Conservation (phyloP, 306 rosid genomes). For the Malus orientalis region DNA sequence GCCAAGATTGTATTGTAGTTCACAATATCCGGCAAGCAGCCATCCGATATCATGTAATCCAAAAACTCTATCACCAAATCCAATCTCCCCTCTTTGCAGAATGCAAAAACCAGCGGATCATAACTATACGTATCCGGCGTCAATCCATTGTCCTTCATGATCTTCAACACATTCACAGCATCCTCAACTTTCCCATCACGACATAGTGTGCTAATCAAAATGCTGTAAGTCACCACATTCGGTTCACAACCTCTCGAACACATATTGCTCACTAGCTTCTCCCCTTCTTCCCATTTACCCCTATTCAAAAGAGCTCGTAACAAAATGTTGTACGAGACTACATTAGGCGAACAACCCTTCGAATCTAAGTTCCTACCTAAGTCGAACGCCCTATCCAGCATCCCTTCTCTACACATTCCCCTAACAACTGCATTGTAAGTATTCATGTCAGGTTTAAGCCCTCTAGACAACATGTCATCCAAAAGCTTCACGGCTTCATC, state of each 20-base stretch:
- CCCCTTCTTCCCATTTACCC: conserved; percentile 46
- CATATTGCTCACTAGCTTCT: conserved; percentile 48
- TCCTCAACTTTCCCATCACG: conserved; percentile 54
- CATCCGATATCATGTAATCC: conserved; percentile 68
- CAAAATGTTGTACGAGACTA: conserved; percentile 54
- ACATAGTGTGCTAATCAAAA: conserved; percentile 58
- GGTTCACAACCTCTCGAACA: conserved; percentile 53
- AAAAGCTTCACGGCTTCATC: conserved; percentile 62
- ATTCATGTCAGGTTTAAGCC: conserved; percentile 65
- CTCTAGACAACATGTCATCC: conserved; percentile 60
- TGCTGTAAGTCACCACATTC: conserved; percentile 56
- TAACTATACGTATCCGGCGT: conserved; percentile 76
- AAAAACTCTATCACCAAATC: conserved; percentile 58
- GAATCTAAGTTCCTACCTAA: conserved; percentile 34
- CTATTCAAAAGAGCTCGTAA: conserved; percentile 49
- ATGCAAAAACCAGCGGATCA: conserved; percentile 67
- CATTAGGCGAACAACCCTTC: conserved; percentile 59
- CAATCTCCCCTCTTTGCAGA: conserved; percentile 63
- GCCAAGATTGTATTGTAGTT: conserved; percentile 76
- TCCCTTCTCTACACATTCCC: conserved; percentile 68
- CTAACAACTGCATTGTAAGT: conserved; percentile 61
- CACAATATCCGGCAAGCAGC: conserved; percentile 68
- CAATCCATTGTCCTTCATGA: conserved; percentile 66
- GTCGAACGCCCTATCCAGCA: conserved; percentile 61
- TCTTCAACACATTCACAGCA: conserved; percentile 58